These are phyloP conservation scores for Allomyces arbusculus DNA, from an alignment of 192 early-diverging fungal genomes.

Conservation along the genomic window DNA sequence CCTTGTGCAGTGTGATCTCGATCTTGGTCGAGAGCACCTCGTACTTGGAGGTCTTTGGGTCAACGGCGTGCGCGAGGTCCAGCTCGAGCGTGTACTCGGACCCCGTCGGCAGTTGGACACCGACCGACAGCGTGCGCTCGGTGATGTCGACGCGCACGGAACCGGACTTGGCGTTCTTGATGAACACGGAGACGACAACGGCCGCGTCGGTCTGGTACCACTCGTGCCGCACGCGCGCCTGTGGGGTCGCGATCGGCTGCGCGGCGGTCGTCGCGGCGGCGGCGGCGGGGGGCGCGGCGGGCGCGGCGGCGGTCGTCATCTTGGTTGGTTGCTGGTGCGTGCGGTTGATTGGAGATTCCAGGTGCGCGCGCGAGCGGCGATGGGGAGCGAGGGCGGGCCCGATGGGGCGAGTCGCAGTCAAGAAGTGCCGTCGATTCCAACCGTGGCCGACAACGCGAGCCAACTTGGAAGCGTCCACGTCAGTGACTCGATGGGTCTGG, in stretches of 20 bases:
- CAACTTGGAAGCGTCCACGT: too few relatives aligned
- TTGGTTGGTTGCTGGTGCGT: too few relatives aligned
- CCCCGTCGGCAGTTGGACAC: conserved; percentile 61
- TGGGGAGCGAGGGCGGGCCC: too few relatives aligned
- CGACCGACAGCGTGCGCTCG: conserved; percentile 44
- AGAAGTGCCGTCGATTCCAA: too few relatives aligned
- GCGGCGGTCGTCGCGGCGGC: conserved; percentile 3
- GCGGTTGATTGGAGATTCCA: too few relatives aligned
- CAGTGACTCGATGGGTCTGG: too few relatives aligned
- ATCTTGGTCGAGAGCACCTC: conserved; percentile 84
- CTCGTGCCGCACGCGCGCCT: conserved; percentile 48
- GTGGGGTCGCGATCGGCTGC: conserved; percentile 12
- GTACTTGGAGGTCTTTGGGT: conserved; percentile 43
- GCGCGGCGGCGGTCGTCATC: not conserved
- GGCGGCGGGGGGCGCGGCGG: too few relatives aligned
- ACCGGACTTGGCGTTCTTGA: conserved; percentile 65
- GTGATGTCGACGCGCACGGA: conserved; percentile 45
- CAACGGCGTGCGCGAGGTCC: conserved; percentile 59
- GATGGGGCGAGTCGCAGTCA: too few relatives aligned
- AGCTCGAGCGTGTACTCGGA: conserved; percentile 79
- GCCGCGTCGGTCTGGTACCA: conserved; percentile 90
- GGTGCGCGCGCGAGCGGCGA: too few relatives aligned
- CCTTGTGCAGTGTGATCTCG: conserved; percentile 76
- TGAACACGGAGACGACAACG: conserved; percentile 75
- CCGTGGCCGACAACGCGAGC: too few relatives aligned